phyloP scores from a whole-genome alignment of 345 rosid species.

The Euphorbia pulcherrima region DNA sequence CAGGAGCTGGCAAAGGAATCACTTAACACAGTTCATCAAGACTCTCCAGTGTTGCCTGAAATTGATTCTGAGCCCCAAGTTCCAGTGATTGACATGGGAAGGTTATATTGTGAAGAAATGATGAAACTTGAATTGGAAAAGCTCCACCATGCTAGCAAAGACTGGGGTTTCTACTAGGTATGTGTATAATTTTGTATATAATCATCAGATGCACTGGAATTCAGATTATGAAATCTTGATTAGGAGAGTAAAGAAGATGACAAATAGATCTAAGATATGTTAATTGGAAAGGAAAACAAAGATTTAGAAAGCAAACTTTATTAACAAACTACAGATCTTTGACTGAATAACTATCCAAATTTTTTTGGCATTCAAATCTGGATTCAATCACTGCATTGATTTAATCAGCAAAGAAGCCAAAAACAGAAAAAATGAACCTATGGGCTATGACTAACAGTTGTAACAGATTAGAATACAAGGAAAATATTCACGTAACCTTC shows the following conservation, averaged over 20 bases:
- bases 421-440: not conserved
- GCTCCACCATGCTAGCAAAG: constrained; percentile 11
- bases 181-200: not conserved
- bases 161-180: constrained; percentile 20
- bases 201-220: not conserved
- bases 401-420: not conserved
- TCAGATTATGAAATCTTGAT: not conserved
- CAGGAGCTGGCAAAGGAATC: constrained; percentile 11
- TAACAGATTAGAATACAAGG: not conserved
- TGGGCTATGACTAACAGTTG: too few species aligned
- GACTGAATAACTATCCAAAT: not conserved
- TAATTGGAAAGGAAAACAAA: not conserved
- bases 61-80: not conserved
- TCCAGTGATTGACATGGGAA: constrained; percentile 8
- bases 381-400: not conserved
- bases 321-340: not conserved
- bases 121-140: not conserved
- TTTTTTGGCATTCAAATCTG: not conserved
- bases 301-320: not conserved
- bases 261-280: not conserved
- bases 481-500: not conserved
- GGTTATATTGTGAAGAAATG: not conserved
- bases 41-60: not conserved
- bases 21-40: constrained; percentile 2
- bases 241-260: not conserved